Percentiles rank a stretch among this genome's conserved stretches.
phyloP scores from a whole-genome alignment of 116 monocot species.

The Dioscorea cayenensis region DNA sequence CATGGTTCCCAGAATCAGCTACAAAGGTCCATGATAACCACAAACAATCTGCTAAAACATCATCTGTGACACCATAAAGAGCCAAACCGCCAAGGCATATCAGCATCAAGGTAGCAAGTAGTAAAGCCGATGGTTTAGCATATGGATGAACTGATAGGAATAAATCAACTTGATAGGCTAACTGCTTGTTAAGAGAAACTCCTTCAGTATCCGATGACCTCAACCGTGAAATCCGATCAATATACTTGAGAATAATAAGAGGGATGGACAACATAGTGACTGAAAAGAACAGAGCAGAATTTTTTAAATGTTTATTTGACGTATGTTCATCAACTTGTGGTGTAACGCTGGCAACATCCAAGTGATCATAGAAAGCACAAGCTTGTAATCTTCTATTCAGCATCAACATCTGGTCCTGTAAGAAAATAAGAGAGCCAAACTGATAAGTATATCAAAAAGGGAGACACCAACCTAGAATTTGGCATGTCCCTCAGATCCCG shows the following conservation, averaged over 20 bases:
- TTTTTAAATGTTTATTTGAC: constrained; percentile 29
- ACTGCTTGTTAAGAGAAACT: constrained; percentile 67
- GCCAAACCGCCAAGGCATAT: constrained; percentile 76
- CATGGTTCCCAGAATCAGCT: constrained; percentile 86
- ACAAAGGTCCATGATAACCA: constrained; percentile 87
- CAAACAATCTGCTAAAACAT: constrained; percentile 54
- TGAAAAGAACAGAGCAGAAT: constrained; percentile 38
- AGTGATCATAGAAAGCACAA: constrained; percentile 22
- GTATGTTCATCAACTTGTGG: constrained; percentile 1
- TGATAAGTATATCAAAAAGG: background rate
- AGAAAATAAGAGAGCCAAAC: background rate
- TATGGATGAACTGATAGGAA: constrained; percentile 74
- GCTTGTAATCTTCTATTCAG: constrained; percentile 27
- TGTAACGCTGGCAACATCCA: constrained; percentile 6
- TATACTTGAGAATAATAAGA: constrained; percentile 40
- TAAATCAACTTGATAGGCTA: constrained; percentile 67
- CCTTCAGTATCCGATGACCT: constrained; percentile 47
- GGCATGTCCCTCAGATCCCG: too few species aligned
- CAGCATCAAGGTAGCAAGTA: constrained; percentile 62
- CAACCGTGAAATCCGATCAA: constrained; percentile 39
- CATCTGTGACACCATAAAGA: constrained; percentile 68
- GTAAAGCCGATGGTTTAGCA: constrained; percentile 61
- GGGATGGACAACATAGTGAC: constrained; percentile 44
- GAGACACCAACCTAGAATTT: too few species aligned
- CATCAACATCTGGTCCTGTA: constrained; percentile 38